phyloP scores from a whole-genome alignment of 2,329 filamentous ascomycete genomes.

The Paracoccidioides brasiliensis region DNA sequence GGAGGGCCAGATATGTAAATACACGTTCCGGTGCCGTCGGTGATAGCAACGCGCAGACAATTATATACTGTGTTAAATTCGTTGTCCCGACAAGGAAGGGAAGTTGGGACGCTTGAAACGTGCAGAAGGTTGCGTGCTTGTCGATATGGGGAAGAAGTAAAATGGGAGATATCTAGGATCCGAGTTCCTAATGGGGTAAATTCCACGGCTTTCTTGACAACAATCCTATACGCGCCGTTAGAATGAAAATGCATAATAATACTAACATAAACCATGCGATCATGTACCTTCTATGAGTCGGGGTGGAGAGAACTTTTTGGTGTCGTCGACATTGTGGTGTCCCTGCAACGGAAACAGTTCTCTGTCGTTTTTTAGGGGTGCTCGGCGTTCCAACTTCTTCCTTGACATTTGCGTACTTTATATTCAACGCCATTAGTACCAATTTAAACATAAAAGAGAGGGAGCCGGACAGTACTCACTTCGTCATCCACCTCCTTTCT shows the following conservation, averaged over 20 bases:
- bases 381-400: constrained; percentile 22
- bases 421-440: not conserved
- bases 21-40: constrained; percentile 83
- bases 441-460: not conserved
- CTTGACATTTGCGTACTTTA: constrained; percentile 21
- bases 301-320: constrained; percentile 41
- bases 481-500: constrained; percentile 28
- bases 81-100: constrained; percentile 77
- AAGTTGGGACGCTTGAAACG: constrained; percentile 81
- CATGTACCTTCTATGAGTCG: constrained; percentile 47
- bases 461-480: constrained; percentile 16
- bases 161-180: constrained; percentile 59
- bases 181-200: constrained; percentile 93
- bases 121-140: constrained; percentile 79
- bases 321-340: constrained; percentile 32
- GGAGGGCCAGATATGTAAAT: constrained; percentile 99
- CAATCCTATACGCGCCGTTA: constrained; percentile 33
- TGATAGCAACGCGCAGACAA: constrained; percentile 86
- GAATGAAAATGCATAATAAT: not conserved
- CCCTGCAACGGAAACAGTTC: constrained; percentile 32
- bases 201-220: constrained; percentile 77
- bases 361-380: constrained; percentile 47
- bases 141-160: constrained; percentile 78
- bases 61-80: constrained; percentile 90
- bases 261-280: not conserved